Evolutionary conservation across 257 asterid species (phyloP), one percentile per base, ranked within the genome.

Genomic region (Apocynum venetum): DNA sequence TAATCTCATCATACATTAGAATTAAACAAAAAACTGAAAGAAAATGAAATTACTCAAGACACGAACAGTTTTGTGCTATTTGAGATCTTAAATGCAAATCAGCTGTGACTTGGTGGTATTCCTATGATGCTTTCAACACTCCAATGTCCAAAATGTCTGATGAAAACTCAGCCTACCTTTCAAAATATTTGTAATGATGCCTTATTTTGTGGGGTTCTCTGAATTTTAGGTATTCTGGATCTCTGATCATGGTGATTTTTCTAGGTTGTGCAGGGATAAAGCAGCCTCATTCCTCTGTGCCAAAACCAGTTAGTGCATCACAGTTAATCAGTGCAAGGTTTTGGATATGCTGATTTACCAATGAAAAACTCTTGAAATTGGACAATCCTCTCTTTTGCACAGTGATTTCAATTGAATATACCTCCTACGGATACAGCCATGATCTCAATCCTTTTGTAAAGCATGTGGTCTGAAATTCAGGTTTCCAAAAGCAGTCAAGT

Each of bases 401-500:
- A 47, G 49, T 60, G 76, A 69, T 60, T 53, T 68, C 25, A 1
- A 55, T 51, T 48, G 6, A 55, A 12, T 55, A 25, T 76, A 31
- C 46, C 12, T 20, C 41, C 11, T 53, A 72, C 44, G 38, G 47
- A 38, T 65, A 35, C 25, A 1, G 68, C 8, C 52, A 25, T 0
- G 20, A 53, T 15, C 14, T 51, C n/a, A 38, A 76, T 65, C 65
- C 65, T 25, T 25, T 40, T 72, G 66, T 73, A 73, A 73, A 73
- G 60, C 61, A 25, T 25, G 59, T 61, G 31, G 41, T 38, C 41
- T 20, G 61, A 75, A 51, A n/a, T 17, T 46, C 46, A 12, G 40
- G 40, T 20, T 48, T 52, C 6, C 3, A 1, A 66, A 47, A n/a
- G 53, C 74, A 74, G 71, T 49, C 9, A 55, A 43, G 65, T 51